Evolutionary conservation across 208 protist species (phyloP).

Genomic region (Leishmania lainsoni): DNA sequence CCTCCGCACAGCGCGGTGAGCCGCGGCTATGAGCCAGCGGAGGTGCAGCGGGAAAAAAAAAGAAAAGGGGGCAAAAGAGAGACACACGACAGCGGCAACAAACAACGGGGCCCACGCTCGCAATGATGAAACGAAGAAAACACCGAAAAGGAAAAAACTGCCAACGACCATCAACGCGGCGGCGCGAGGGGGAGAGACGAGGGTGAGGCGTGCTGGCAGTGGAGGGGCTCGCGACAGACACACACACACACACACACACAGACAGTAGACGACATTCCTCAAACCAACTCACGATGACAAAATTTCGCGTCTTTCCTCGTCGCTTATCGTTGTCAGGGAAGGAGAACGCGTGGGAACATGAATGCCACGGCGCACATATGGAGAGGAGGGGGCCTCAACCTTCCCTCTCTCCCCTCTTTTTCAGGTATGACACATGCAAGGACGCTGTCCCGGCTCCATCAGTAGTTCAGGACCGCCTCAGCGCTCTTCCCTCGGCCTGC

Average conservation of each 20-base stretch:
- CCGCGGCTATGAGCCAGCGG: no score
- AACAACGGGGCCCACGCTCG: background rate
- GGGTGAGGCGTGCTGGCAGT: background rate
- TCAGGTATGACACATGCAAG: background rate
- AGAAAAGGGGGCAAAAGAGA: no score
- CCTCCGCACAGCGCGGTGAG: background rate
- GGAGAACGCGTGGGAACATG: background rate
- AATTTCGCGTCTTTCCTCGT: background rate
- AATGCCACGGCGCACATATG: background rate
- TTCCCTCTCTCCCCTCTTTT: background rate
- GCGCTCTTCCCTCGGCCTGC: background rate
- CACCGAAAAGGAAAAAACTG: no score
- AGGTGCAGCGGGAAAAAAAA: no score
- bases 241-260: background rate
- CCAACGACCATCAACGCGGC: background rate
- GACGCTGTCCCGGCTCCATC: background rate
- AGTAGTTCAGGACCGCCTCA: background rate
- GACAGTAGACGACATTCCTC: background rate
- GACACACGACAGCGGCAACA: background rate
- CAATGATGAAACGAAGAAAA: background rate
- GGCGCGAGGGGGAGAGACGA: background rate
- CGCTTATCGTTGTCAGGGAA: background rate
- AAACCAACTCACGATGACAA: background rate
- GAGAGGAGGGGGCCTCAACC: background rate
- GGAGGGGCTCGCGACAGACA: background rate